Evolutionary conservation across 345 rosid species (phyloP).

Genomic region (Anastatica hierochuntica): DNA sequence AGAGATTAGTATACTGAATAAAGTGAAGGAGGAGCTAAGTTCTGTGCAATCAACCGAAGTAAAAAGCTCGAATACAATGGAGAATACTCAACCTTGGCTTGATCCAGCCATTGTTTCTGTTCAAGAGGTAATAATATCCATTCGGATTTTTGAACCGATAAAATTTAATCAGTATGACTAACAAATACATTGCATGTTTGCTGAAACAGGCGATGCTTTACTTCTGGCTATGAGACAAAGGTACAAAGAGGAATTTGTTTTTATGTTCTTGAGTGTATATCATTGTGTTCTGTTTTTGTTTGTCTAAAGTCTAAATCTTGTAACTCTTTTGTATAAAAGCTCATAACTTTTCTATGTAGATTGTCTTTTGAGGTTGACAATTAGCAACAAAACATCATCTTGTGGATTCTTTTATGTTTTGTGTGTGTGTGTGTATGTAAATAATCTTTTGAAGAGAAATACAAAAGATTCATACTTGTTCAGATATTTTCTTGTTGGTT

Average conservation of each 20-base stretch:
- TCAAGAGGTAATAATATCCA: constrained; percentile 24
- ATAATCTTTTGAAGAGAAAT: too few relatives aligned
- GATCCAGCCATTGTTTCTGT: constrained; percentile 14
- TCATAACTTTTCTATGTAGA: neutral
- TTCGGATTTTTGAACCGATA: neutral
- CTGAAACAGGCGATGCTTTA: constrained; percentile 70
- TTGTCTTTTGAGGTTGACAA: too few relatives aligned
- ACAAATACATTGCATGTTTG: constrained; percentile 6
- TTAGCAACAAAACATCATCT: too few relatives aligned
- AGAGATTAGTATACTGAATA: constrained; percentile 35
- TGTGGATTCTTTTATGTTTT: too few relatives aligned
- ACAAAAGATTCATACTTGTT: too few relatives aligned
- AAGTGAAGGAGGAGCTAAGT: constrained; percentile 42
- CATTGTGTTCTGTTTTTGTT: too few relatives aligned
- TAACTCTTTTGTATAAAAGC: too few relatives aligned
- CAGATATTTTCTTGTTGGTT: too few relatives aligned
- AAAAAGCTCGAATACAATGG: neutral
- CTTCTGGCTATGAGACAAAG: constrained; percentile 65
- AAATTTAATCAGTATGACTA: neutral
- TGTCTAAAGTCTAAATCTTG: too few relatives aligned
- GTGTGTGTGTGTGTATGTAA: too few relatives aligned
- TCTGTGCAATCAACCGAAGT: constrained; percentile 28
- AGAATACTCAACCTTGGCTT: constrained; percentile 36
- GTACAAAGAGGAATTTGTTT: neutral
- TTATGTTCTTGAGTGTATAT: neutral